A percentile compares a stretch with the other conserved stretches of the same genome.
Conservation (phyloP, 2,329 filamentous ascomycete species). For the Fusarium nodosum region DNA sequence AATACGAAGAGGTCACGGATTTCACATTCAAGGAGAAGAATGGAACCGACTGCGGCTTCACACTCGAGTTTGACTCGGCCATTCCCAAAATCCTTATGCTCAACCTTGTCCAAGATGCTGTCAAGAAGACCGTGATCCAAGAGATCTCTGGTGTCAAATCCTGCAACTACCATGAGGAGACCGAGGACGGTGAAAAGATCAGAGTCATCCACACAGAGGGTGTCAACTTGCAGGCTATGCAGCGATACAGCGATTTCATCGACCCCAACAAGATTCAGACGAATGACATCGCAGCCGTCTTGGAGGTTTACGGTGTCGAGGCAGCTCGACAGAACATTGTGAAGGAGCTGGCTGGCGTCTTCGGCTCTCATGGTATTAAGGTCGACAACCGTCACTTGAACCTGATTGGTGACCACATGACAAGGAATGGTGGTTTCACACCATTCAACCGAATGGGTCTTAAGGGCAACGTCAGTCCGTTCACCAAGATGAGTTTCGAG, state of each 20-base stretch:
- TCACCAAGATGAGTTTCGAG: conserved; percentile 99
- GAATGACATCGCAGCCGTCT: conserved; percentile 91
- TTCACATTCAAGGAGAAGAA: conserved; percentile 84
- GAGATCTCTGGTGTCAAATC: conserved; percentile 82
- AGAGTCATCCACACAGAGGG: conserved; percentile 82
- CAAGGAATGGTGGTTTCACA: conserved; percentile 87
- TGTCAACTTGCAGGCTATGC: conserved; percentile 91
- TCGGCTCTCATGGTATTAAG: conserved; percentile 89
- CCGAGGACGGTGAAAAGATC: conserved; percentile 50
- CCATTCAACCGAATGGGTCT: conserved; percentile 94
- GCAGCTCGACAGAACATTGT: conserved; percentile 91
- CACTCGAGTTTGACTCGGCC: conserved; percentile 82
- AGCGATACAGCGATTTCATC: conserved; percentile 86
- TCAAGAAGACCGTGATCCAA: conserved; percentile 85
- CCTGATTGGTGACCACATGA: conserved; percentile 98
- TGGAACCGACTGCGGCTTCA: conserved; percentile 83
- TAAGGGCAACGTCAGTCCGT: conserved; percentile 85
- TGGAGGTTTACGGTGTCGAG: conserved; percentile 91
- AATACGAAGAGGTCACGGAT: conserved; percentile 74
- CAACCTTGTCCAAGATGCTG: conserved; percentile 85
- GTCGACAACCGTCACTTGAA: conserved; percentile 95
- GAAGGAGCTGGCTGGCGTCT: conserved; percentile 86
- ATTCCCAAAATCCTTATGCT: conserved; percentile 95
- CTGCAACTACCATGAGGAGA: conserved; percentile 72
- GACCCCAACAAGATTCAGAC: conserved; percentile 89